Evolutionary conservation across 1,139 yeast genomes (phyloP), one percentile per base, ranked within the genome.

Genomic region (Hyphopichia khmerensis): DNA sequence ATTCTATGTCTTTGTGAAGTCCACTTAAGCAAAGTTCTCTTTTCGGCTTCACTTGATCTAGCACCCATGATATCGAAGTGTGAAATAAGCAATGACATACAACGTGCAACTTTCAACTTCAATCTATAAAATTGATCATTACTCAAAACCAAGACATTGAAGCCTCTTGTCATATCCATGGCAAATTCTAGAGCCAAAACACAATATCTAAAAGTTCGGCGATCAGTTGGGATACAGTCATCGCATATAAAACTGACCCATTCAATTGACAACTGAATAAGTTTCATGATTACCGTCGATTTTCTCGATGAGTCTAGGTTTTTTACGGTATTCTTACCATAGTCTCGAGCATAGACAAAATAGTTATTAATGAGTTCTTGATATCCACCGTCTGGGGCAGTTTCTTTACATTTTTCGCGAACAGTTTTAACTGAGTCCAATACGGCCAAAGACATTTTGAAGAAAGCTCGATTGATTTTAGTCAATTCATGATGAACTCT

Each of bases 61-160:
- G 98, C 97, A 41, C 99, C 99, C 96, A 93, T 93, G 44, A 93
- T 90, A 66, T 93, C 99, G 59, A 93, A 93, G 66, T 93, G 99
- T 0, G 97, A 88, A 49, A 93, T 91, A 48, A 93, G 74, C 42
- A 93, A 70, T 1, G 97, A 84, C 95, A 93, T 90, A 64, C 98
- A 90, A 2, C 96, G 87, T 0, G 98, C 96, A 36, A 93, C 96
- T 58, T 89, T 90, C 43, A 81, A 76, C 52, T 90, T 84, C 52
- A 93, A 69, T 39, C 75, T 69, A 44, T 78, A 72, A 58, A 91
- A 93, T 56, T 87, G 93, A 18, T 82, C 87, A 47, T 88, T 89
- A 45, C 80, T 80, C 39, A 93, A 71, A 0, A 91, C 89, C 44
- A 91, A 69, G 36, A 93, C 89, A 56, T 91, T 91, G 59, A 87